These are phyloP conservation scores for Salix caprea DNA, from an alignment of 345 rosid genomes.

Conservation along the genomic window DNA sequence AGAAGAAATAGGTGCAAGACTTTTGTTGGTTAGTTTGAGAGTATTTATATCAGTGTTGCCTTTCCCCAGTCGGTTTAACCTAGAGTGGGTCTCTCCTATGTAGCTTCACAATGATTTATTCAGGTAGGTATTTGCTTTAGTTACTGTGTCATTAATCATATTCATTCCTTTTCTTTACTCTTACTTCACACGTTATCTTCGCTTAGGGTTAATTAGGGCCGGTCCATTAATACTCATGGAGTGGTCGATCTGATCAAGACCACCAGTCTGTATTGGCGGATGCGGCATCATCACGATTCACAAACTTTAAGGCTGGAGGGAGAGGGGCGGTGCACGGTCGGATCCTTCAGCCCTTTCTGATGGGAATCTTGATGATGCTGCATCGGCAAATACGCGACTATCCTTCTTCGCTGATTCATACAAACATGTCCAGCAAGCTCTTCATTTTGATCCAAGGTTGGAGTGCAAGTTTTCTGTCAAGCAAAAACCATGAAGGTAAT, in stretches of 20 bases:
- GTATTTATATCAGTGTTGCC: not conserved
- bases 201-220: constrained; percentile 15
- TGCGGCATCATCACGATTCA: constrained; percentile 54
- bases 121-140: constrained; percentile 14
- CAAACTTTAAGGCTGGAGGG: constrained; percentile 17
- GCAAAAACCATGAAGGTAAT: not conserved
- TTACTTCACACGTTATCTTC: not conserved
- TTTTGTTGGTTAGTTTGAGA: not conserved
- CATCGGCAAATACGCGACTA: constrained; percentile 45
- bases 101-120: constrained; percentile 11
- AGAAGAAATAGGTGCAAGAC: not conserved
- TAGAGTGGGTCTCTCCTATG: constrained; percentile 11
- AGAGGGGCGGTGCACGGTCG: not conserved
- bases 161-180: not conserved
- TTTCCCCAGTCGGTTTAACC: not conserved
- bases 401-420: not conserved
- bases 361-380: constrained; percentile 74
- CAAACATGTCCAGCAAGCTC: not conserved
- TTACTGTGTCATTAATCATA: not conserved
- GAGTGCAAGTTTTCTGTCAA: not conserved
- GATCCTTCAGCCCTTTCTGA: constrained; percentile 6
- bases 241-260: not conserved
- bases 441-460: not conserved
- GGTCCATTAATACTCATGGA: not conserved
- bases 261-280: constrained; percentile 32